Evolutionary conservation across 768 basidiomycete genomes (phyloP).

Genomic region (Pholiota microspora): DNA sequence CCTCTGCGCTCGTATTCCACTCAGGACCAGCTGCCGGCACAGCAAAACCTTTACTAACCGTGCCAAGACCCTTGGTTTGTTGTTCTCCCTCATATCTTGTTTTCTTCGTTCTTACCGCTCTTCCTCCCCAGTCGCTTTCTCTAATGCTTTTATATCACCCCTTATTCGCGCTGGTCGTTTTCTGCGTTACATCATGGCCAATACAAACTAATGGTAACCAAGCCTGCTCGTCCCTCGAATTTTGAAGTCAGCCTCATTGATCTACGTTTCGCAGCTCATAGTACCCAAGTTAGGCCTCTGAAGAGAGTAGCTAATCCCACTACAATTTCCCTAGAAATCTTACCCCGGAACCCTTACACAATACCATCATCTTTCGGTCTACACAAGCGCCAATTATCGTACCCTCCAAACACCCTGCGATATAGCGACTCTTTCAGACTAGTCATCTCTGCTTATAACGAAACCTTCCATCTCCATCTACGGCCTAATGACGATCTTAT

Average conservation of each 20-base stretch:
- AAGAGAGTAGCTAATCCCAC: conserved; percentile 49
- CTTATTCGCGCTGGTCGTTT: conserved; percentile 45
- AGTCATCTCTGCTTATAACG: conserved; percentile 61
- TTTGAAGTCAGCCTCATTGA: conserved; percentile 2
- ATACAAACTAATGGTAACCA: conserved; percentile 30
- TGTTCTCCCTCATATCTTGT: conserved; percentile 4
- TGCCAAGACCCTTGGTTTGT: not conserved
- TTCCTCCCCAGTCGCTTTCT: conserved; percentile 10
- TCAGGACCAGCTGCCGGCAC: conserved; percentile 11
- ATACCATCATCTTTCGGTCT: conserved; percentile 15
- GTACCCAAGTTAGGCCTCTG: conserved; percentile 43
- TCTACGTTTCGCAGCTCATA: conserved; percentile 38
- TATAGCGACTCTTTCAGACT: conserved; percentile 73
- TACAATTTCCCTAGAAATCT: conserved; percentile 52
- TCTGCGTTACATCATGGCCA: conserved; percentile 33
- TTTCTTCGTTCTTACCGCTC: conserved; percentile 2
- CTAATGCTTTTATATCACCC: conserved; percentile 33
- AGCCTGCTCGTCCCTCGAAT: conserved; percentile 1
- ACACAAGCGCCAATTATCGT: conserved; percentile 33
- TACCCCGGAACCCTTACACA: conserved; percentile 40
- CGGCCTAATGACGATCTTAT: conserved; percentile 77
- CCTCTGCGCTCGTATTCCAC: not conserved
- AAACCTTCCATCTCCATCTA: conserved; percentile 70
- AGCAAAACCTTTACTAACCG: conserved; percentile 14
- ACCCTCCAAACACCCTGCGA: conserved; percentile 47